Conservation (phyloP, 2,329 filamentous ascomycete species). For the Xylariomycetidae sp. region DNA sequence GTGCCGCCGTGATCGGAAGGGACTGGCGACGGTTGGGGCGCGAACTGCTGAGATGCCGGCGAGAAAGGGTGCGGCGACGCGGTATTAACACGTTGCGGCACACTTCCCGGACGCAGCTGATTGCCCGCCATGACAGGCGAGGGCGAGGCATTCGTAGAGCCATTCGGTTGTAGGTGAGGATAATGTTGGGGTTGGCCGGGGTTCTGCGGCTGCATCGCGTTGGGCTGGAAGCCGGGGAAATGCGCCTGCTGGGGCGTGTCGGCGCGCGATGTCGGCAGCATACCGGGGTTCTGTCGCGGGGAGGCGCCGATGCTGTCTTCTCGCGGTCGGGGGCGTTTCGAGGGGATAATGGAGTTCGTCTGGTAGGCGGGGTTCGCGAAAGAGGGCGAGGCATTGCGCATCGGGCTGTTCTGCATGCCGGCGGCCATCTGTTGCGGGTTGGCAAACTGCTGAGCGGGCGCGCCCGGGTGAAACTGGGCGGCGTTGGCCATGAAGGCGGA, state of each 20-base stretch:
- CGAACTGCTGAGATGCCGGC: constrained; percentile 66
- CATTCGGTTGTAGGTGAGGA: constrained; percentile 75
- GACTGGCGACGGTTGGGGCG: constrained; percentile 66
- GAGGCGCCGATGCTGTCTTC: constrained; percentile 84
- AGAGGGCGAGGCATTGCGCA: constrained; percentile 75
- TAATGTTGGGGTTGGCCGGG: constrained; percentile 64
- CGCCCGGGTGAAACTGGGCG: constrained; percentile 51
- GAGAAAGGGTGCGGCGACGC: constrained; percentile 90
- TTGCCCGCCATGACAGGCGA: constrained; percentile 81
- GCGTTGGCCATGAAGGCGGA: constrained; percentile 56
- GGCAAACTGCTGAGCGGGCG: constrained; percentile 44
- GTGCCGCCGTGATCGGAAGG: constrained; percentile 70
- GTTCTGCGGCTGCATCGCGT: constrained; percentile 55
- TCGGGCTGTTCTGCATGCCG: constrained; percentile 72
- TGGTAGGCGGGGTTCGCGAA: constrained; percentile 76
- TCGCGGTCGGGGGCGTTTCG: constrained; percentile 74
- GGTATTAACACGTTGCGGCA: constrained; percentile 78
- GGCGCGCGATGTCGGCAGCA: constrained; percentile 76
- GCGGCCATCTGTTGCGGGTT: constrained; percentile 50
- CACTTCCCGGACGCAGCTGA: constrained; percentile 64
- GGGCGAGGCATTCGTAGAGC: constrained; percentile 78
- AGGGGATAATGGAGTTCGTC: constrained; percentile 80
- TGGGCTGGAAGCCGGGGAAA: constrained; percentile 65
- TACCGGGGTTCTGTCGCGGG: constrained; percentile 67
- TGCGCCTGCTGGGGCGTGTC: constrained; percentile 81